Evolutionary conservation across 345 rosid species (phyloP), one percentile per base, ranked within the genome.

Genomic region (Mallotus nudiflorus): DNA sequence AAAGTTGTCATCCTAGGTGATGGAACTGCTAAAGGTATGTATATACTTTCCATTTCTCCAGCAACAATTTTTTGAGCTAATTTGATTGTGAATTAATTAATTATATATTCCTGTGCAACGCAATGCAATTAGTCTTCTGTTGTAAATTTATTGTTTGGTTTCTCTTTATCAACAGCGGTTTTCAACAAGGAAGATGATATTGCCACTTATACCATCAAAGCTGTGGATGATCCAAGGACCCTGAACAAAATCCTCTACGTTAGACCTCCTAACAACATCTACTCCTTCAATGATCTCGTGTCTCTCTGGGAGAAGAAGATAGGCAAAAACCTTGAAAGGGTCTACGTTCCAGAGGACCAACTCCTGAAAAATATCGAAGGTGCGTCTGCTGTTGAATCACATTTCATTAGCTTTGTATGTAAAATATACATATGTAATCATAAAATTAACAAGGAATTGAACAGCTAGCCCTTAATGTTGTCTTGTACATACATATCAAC

Each of bases 241-340:
- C 62, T 85, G 68, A 90, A 88, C 84, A 90, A 86, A 58, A 54
- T 73, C 68, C 82, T 90, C 4, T 88, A 78, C 79, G 70, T 88
- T n/a, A 42, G 46, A 4, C 46, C 46, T 12, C 46, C 11, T 8
- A 4, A 42, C 7, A 42, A 42, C 14, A 42, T 42, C 46, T 62
- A 73, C 65, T 83, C 96, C 5, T 76, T 90, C 79, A 88, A 88
- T 9, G 91, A 88, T 50, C 72, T 88, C 27, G 84, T 85, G 0
- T 68, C 83, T 24, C 46, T 86, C n/a, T 90, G 96, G 96, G 96
- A 90, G 86, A 84, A 74, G 50, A 78, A 82, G 81, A 90, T 90
- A 1, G 86, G 85, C 22, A 86, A 82, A 75, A 81, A 82, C 27
- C 90, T 90, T 18, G 88, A 85, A 66, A 86, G 83, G 75, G 62